These are phyloP conservation scores for Cercospora citrullina DNA, from an alignment of 2,329 filamentous ascomycete genomes.

Conservation along the genomic window DNA sequence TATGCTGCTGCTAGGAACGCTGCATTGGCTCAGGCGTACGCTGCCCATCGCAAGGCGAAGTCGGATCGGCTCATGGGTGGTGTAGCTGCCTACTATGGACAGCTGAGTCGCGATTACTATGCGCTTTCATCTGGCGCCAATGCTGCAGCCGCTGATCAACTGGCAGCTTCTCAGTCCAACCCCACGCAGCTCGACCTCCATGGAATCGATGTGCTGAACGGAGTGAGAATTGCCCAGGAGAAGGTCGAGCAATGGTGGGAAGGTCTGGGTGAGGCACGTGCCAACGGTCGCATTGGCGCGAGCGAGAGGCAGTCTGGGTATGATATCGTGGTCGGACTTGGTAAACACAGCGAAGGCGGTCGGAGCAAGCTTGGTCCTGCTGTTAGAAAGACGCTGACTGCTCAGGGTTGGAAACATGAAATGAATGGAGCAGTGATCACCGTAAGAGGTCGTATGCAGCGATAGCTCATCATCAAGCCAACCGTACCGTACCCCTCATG, in stretches of 20 bases:
- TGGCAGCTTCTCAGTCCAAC: slow-evolving; percentile 66
- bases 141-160: slow-evolving; percentile 67
- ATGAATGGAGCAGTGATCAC: slow-evolving; percentile 68
- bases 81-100: slow-evolving; percentile 73
- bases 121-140: slow-evolving; percentile 59
- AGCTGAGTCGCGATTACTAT: slow-evolving; percentile 66
- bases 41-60: slow-evolving; percentile 60
- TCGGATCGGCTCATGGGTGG: slow-evolving; percentile 74
- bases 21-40: slow-evolving; percentile 59
- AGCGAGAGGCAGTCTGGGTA: slow-evolving; percentile 57
- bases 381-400: slow-evolving; percentile 72
- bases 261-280: slow-evolving; percentile 64
- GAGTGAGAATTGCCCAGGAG: slow-evolving; percentile 71
- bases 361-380: slow-evolving; percentile 74
- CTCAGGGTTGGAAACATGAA: slow-evolving; percentile 81
- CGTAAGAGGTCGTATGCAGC: slow-evolving; percentile 57
- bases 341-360: slow-evolving; percentile 75
- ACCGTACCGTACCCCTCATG: neutral
- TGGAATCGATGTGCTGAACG: slow-evolving; percentile 77
- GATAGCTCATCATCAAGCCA: neutral
- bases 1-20: slow-evolving; percentile 51
- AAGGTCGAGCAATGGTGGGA: slow-evolving; percentile 76
- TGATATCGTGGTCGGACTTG: slow-evolving; percentile 77
- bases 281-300: slow-evolving; percentile 47
- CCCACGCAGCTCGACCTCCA: slow-evolving; percentile 71